Base-by-base conservation (phyloP, 139 green algal genomes). In the Micractinium conductrix region DNA sequence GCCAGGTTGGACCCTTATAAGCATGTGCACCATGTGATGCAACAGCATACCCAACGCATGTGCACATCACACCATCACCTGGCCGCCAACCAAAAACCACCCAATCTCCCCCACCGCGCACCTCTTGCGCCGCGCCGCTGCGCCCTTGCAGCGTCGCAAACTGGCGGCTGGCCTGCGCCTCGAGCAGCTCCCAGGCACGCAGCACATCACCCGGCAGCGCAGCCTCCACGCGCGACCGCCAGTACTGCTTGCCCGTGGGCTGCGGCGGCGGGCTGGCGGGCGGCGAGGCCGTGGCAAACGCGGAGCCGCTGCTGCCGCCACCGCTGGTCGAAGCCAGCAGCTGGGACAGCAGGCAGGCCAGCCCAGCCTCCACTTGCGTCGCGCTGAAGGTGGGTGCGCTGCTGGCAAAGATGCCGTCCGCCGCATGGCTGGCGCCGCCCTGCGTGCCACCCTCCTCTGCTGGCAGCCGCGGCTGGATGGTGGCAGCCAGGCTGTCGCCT, bases 161-260 rank as follows among this genome's bases (percentile, higher is more conserved):
- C 37, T 42, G 69, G 12, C 42, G 9, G 28, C 24, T 44, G 5
- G 50, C 48, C 80, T 85, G 69, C 45, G 26, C 48, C 80, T 80
- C 69, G 28, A 80, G 50, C 53, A 85, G 21, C 28, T 9, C 38
- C 80, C 80, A 85, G 53, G 50, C 60, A 0, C 43, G 37, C 30
- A 35, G 26, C 38, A 62, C n/a, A 1, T 35, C 37, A 2, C 14
- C 17, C 45, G 53, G 53, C 38, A 73, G 53, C 69, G 53, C 28
- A 2, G 53, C 69, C 2, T 80, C 70, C 16, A 40, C 69, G 1
- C 38, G 42, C 9, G n/a, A 30, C 38, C 69, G 53, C 80, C 80
- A 85, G 69, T 85, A 85, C 37, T 69, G 50, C 48, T 58, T 69
- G 80, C 80, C 79, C 68, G 67, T 85, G 42, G 79, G 76, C 58